These are phyloP conservation scores for Sarocladiaceae sp. DNA, from an alignment of 2,329 filamentous ascomycete genomes.

Conservation along the genomic window DNA sequence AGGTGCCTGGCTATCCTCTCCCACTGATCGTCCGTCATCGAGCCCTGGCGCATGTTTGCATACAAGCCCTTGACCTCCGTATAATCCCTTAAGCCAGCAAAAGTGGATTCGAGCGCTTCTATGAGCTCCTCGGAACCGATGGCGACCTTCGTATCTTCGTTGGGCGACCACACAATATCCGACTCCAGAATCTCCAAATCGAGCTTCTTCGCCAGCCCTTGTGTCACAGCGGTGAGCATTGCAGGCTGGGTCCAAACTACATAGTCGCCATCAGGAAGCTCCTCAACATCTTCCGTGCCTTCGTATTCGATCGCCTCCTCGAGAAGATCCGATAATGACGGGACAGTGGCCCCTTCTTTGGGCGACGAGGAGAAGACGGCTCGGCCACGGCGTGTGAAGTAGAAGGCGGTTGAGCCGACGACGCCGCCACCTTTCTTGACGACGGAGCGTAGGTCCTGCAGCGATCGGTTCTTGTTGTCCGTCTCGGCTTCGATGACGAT, in stretches of 20 bases:
- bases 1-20: constrained; percentile 45
- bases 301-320: constrained; percentile 73
- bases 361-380: constrained; percentile 54
- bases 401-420: constrained; percentile 68
- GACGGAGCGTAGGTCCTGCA: constrained; percentile 65
- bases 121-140: constrained; percentile 52
- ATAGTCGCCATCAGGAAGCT: constrained; percentile 61
- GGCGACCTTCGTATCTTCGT: constrained; percentile 67
- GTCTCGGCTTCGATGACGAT: constrained; percentile 81
- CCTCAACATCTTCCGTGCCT: constrained; percentile 68
- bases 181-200: constrained; percentile 63
- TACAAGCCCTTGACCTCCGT: constrained; percentile 74
- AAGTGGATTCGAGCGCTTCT: constrained; percentile 52
- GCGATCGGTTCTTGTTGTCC: constrained; percentile 67
- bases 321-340: constrained; percentile 67
- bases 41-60: constrained; percentile 55
- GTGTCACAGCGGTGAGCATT: constrained; percentile 25
- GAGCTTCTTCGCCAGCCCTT: constrained; percentile 53
- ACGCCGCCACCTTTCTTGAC: constrained; percentile 68
- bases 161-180: constrained; percentile 81
- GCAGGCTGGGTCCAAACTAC: constrained; percentile 46
- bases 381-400: constrained; percentile 77
- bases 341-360: constrained; percentile 30
- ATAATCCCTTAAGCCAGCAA: constrained; percentile 57
- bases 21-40: constrained; percentile 48